Conservation (phyloP, 257 asterid genomes). For the Mentha longifolia region DNA sequence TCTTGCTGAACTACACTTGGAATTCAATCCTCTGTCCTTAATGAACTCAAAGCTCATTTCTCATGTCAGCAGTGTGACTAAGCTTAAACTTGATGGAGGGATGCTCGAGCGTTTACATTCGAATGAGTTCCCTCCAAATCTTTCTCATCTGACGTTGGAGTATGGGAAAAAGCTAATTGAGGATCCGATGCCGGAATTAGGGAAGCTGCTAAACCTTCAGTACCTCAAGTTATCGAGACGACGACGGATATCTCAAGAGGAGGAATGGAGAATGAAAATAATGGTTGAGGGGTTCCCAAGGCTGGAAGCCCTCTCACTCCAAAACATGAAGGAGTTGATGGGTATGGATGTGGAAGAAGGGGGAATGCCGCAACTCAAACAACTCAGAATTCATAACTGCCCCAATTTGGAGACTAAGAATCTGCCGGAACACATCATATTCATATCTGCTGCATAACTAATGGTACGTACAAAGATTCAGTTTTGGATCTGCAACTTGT, state of each 20-base stretch:
- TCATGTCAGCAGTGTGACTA: neutral
- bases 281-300: neutral
- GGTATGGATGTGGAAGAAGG: neutral
- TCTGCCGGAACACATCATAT: neutral
- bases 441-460: neutral
- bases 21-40: no score
- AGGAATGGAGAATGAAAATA: neutral
- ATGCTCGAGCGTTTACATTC: neutral
- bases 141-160: neutral
- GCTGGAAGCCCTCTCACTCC: neutral
- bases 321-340: neutral
- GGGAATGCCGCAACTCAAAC: neutral
- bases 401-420: neutral
- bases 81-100: neutral
- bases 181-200: constrained; percentile 13
- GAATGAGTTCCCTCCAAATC: neutral
- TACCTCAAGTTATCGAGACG: constrained; percentile 24
- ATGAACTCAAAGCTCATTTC: neutral
- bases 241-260: neutral
- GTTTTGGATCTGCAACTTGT: no score
- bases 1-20: neutral
- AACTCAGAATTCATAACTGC: neutral
- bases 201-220: constrained; percentile 20
- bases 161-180: neutral
- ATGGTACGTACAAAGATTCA: no score